A percentile compares a stretch with the other conserved stretches of the same genome.
These are phyloP conservation scores for Globisporangium radiosum DNA, from an alignment of 352 stramenopile species.

Conservation along the genomic window DNA sequence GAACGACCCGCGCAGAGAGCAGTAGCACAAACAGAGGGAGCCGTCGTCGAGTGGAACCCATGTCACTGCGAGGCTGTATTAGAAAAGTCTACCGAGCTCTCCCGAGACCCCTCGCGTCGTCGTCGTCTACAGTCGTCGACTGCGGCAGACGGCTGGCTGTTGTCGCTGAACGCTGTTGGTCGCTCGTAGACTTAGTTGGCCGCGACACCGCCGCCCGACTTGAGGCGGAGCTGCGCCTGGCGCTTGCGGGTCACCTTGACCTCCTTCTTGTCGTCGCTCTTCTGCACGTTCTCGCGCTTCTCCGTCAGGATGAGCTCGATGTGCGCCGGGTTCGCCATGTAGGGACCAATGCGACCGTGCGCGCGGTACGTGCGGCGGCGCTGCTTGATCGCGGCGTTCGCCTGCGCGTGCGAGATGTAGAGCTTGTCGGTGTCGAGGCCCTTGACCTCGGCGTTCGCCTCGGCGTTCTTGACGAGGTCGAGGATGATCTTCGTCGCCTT, in stretches of 20 bases:
- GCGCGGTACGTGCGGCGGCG: conserved; percentile 98
- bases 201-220: conserved; percentile 80
- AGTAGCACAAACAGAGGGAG: not conserved
- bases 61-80: conserved; percentile 78
- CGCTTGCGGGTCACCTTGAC: conserved; percentile 85
- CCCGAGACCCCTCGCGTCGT: conserved; percentile 17
- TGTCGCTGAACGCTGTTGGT: conserved; percentile 8
- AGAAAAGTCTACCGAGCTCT: conserved; percentile 56
- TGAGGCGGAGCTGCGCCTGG: conserved; percentile 84
- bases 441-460: conserved; percentile 99
- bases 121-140: conserved; percentile 34
- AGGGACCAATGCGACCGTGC: conserved; percentile 96
- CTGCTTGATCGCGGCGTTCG: conserved; percentile 97
- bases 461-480: conserved; percentile 97
- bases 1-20: not conserved
- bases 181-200: conserved; percentile 57
- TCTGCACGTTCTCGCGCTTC: conserved; percentile 91
- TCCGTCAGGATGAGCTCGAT: conserved; percentile 99
- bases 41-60: conserved; percentile 50
- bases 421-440: conserved; percentile 95
- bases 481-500: conserved; percentile 98
- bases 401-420: conserved; percentile 96
- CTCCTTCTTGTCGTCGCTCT: conserved; percentile 84
- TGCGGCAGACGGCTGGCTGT: conserved; percentile 12
- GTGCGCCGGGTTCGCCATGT: conserved; percentile 98